phyloP scores from a whole-genome alignment of 805 yeast genomes.

The Pichia nanzhaoensis region DNA sequence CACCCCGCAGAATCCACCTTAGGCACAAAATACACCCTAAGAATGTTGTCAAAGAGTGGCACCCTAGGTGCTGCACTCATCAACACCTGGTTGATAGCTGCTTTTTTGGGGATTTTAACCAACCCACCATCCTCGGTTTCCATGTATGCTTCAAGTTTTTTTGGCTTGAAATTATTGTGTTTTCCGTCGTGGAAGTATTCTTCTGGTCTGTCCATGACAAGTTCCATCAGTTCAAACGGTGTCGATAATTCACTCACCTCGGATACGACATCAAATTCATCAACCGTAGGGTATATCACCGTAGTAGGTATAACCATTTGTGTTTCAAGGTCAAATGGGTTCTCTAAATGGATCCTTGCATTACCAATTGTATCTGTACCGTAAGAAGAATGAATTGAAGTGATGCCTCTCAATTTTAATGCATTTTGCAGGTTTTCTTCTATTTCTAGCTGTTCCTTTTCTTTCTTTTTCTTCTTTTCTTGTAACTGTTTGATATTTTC shows the following conservation, averaged over 20 bases:
- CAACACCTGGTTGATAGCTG: slow-evolving; percentile 57
- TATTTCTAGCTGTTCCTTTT: slow-evolving; percentile 36
- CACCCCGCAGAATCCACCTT: slow-evolving; percentile 57
- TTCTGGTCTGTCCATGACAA: slow-evolving; percentile 59
- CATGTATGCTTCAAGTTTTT: slow-evolving; percentile 64
- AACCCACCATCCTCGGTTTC: slow-evolving; percentile 82
- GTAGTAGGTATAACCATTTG: slow-evolving; percentile 78
- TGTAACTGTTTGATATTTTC: slow-evolving; percentile 21
- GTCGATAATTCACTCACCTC: slow-evolving; percentile 68
- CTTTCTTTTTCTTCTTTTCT: slow-evolving; percentile 22
- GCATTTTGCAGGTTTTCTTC: slow-evolving; percentile 49
- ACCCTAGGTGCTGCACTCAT: slow-evolving; percentile 55
- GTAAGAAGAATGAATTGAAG: slow-evolving; percentile 40
- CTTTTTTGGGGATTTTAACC: slow-evolving; percentile 76
- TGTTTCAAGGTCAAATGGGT: slow-evolving; percentile 61
- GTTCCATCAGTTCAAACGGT: slow-evolving; percentile 52
- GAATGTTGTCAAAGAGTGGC: slow-evolving; percentile 69
- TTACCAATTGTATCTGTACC: slow-evolving; percentile 53
- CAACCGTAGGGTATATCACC: slow-evolving; percentile 73
- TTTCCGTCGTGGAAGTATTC: slow-evolving; percentile 61
- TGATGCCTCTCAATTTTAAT: slow-evolving; percentile 50
- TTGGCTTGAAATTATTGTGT: slow-evolving; percentile 51
- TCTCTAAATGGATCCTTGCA: slow-evolving; percentile 52
- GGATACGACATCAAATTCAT: slow-evolving; percentile 77
- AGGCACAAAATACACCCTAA: slow-evolving; percentile 75